These are phyloP conservation scores for Ophiostoma sp. DNA, from an alignment of 2,329 filamentous ascomycete genomes.

Conservation along the genomic window DNA sequence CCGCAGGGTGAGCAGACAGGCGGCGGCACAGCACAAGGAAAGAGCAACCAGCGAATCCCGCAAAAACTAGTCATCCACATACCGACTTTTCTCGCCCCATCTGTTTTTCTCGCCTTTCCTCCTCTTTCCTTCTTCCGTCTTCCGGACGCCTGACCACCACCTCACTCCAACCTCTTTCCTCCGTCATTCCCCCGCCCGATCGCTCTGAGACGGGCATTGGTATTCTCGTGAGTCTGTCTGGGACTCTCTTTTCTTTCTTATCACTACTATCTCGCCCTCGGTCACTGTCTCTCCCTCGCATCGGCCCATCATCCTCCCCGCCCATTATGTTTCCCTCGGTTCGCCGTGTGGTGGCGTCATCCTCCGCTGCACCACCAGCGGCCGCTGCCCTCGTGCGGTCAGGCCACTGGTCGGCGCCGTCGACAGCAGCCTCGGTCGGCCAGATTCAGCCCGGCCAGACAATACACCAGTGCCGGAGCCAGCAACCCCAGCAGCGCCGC, in stretches of 20 bases:
- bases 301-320: not conserved
- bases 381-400: slow-evolving; percentile 19
- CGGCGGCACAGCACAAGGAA: not conserved
- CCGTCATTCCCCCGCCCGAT: slow-evolving; percentile 1
- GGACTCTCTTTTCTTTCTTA: not conserved
- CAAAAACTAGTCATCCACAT: slow-evolving; percentile 19
- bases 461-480: slow-evolving; percentile 8
- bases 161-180: not conserved
- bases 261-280: not conserved
- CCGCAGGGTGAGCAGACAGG: not conserved
- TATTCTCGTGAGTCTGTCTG: not conserved
- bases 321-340: slow-evolving; percentile 30
- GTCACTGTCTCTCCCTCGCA: not conserved
- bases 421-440: slow-evolving; percentile 30
- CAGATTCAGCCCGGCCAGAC: slow-evolving; percentile 39
- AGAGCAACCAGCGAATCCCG: not conserved
- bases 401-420: not conserved
- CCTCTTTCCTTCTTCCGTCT: slow-evolving; percentile 1
- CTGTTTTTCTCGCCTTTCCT: not conserved
- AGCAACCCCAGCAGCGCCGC: slow-evolving; percentile 49
- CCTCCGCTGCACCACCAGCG: slow-evolving; percentile 20
- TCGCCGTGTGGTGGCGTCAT: slow-evolving; percentile 31
- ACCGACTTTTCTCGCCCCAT: slow-evolving; percentile 17
- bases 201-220: not conserved
- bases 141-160: slow-evolving; percentile 15